Base-by-base conservation (phyloP, 768 basidiomycete genomes). In the Suillus spraguei region DNA sequence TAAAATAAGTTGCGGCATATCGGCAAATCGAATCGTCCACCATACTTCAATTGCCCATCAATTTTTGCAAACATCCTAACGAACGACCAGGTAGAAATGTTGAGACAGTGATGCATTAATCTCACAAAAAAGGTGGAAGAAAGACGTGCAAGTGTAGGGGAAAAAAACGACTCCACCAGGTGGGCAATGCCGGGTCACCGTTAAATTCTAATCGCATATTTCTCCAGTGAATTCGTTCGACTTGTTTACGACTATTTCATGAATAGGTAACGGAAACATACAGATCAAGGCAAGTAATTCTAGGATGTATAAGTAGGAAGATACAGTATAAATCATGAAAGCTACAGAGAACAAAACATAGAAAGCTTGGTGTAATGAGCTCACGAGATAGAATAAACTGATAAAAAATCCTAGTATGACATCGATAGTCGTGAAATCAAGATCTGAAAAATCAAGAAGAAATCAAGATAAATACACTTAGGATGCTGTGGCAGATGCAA, bases 401-500 rank as follows among this genome's bases (percentile, higher is more conserved):
- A 69, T 66, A 60, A 60, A 68, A 55, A 61, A 35, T 39, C 36
- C 54, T 50, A 33, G 39, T 39, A 50, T 9, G 39, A n/a, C 42
- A 10, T 56, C 10, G 66, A 60, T 63, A 32, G 42, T 46, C 17
- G 9, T 55, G 14, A 32, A 41, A 58, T 41, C 56, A 58, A 58
- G 24, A 41, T 41, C 49, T 39, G 24, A 32, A 56, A 20, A 50
- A 5, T 64, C 16, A 38, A 28, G 59, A 50, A 8, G 5, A 20
- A 17, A 59, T 28, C 35, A 41, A 32, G 24, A 49, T 28, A 49
- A 46, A 39, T 67, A 68, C 52, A 16, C n/a, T 59, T 72, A 81
- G 46, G 80, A 71, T 42, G 76, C 77, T 71, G 84, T 75, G 36
- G 76, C 76, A 54, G 81, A 81, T 22, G 78, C 74, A 61, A 83